Evolutionary conservation across 1,139 yeast genomes (phyloP).

Genomic region (Debaryomyces subglobosus): DNA sequence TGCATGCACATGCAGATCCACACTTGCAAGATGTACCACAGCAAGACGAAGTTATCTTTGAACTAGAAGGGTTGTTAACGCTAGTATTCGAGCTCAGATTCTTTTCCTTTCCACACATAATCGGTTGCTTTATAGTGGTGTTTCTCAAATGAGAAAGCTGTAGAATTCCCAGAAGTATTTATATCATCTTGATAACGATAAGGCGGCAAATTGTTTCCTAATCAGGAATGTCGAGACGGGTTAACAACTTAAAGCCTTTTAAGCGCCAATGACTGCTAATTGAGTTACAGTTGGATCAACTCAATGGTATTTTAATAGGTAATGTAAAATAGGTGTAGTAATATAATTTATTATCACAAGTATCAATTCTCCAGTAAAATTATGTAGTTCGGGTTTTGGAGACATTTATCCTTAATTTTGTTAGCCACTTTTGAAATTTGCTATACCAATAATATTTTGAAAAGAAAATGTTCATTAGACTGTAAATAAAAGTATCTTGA

Average conservation of each 20-base stretch:
- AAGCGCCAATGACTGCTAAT: no score
- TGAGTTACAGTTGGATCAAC: background rate
- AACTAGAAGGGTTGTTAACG: constrained; percentile 16
- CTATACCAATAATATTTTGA: no score
- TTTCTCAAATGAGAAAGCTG: background rate
- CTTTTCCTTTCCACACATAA: constrained; percentile 24
- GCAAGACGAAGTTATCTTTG: constrained; percentile 18
- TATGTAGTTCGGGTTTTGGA: no score
- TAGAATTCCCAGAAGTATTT: background rate
- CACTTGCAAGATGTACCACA: constrained; percentile 42
- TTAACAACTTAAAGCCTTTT: no score
- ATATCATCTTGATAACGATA: background rate
- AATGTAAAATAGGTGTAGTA: no score
- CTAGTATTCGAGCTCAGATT: constrained; percentile 13
- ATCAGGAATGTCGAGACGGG: background rate
- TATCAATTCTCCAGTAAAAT: no score
- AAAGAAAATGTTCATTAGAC: no score
- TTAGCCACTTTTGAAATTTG: no score
- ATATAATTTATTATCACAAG: no score
- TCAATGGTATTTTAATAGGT: background rate
- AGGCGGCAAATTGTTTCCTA: background rate
- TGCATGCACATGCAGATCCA: constrained; percentile 40
- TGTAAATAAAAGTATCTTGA: no score
- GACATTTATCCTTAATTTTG: no score
- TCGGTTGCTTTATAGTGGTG: background rate